Evolutionary conservation across 441 rosid species (phyloP).

Genomic region (Populus hybrid): DNA sequence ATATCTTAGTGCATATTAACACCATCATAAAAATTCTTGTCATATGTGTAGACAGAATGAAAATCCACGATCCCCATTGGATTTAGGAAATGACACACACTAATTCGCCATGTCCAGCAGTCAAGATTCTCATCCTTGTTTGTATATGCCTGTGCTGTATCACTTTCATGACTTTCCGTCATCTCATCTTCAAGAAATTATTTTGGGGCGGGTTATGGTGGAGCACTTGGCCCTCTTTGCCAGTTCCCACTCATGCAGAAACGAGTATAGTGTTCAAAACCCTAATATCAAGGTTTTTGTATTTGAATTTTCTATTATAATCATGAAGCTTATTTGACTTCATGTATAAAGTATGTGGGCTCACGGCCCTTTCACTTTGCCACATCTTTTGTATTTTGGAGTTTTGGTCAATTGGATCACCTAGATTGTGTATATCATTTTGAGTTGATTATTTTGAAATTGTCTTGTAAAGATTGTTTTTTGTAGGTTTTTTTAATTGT

Average conservation of each 20-base stretch:
- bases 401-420: neutral
- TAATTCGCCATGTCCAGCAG: conserved; percentile 16
- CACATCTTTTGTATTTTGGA: neutral
- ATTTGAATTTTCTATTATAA: too few relatives aligned
- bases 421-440: neutral
- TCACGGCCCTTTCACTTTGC: neutral
- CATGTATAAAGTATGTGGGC: neutral
- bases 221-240: neutral
- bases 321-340: neutral
- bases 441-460: neutral
- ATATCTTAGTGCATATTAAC: neutral
- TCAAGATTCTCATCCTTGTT: conserved; percentile 43
- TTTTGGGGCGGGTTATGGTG: neutral
- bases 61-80: conserved; percentile 21
- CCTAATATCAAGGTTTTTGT: neutral
- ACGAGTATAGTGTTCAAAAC: neutral
- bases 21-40: neutral
- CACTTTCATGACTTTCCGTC: neutral
- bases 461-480: rapidly evolving
- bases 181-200: neutral
- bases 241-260: neutral
- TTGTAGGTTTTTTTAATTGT: rapidly evolving
- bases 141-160: neutral
- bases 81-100: conserved; percentile 16
- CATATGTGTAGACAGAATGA: conserved; percentile 11